Percentiles rank a stretch among this genome's conserved stretches.
Conservation (phyloP, 441 rosid genomes). For the Raphanus hybrid region DNA sequence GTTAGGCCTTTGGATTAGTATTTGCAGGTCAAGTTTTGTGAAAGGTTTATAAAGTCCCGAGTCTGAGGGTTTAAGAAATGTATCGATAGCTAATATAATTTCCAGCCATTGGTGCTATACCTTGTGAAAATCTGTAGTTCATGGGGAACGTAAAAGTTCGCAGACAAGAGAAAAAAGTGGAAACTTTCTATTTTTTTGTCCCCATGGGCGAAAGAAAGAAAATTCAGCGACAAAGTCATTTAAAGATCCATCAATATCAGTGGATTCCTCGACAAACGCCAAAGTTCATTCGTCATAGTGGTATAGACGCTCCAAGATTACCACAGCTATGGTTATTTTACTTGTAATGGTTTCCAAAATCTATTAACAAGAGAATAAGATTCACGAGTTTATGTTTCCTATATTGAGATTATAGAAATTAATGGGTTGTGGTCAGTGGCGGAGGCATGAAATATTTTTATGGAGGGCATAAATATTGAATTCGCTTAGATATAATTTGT, state of each 20-base stretch:
- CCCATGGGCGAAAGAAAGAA: background rate
- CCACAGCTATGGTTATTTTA: background rate
- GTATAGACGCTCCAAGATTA: slow-evolving; percentile 16
- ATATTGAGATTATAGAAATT: background rate
- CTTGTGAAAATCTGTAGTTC: background rate
- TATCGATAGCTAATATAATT: background rate
- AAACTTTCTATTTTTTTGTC: background rate
- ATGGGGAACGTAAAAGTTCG: background rate
- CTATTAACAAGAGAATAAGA: background rate
- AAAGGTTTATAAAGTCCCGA: background rate
- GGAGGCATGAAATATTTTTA: too few relatives aligned
- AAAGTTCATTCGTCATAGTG: background rate
- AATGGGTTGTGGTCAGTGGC: background rate
- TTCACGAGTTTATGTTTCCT: background rate
- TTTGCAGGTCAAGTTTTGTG: background rate
- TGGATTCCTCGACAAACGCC: background rate
- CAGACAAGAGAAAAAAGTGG: background rate
- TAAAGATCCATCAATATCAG: background rate
- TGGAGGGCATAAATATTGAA: too few relatives aligned
- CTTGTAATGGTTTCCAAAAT: background rate
- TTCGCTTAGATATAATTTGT: too few relatives aligned
- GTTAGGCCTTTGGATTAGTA: background rate
- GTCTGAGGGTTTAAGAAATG: background rate
- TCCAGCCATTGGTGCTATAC: background rate
- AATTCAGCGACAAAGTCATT: slow-evolving; percentile 16